Conservation (phyloP, 2,329 filamentous ascomycete species). For the Fulvia fulva region DNA sequence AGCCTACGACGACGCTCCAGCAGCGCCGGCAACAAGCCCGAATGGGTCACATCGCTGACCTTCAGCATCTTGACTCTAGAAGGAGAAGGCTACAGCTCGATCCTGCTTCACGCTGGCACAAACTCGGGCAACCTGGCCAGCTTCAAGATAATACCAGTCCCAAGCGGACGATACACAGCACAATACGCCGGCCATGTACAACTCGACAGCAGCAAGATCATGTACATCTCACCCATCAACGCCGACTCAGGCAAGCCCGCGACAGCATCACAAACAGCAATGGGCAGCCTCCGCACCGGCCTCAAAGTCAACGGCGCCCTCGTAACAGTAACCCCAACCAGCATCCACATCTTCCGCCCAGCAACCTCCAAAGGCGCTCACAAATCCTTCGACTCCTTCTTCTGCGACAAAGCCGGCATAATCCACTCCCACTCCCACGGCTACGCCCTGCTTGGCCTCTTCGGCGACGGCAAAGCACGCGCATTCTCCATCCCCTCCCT, state of each 20-base stretch:
- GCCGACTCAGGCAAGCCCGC: slow-evolving; percentile 73
- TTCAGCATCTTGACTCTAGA: slow-evolving; percentile 93
- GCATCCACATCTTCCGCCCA: slow-evolving; percentile 84
- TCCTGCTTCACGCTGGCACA: slow-evolving; percentile 87
- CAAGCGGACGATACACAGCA: slow-evolving; percentile 65
- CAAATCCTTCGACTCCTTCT: slow-evolving; percentile 76
- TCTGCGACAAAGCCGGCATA: slow-evolving; percentile 78
- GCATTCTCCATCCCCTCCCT: slow-evolving; percentile 84
- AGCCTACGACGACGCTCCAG: slow-evolving; percentile 61
- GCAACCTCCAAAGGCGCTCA: slow-evolving; percentile 83
- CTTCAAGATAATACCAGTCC: slow-evolving; percentile 79
- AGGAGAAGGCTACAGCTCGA: slow-evolving; percentile 91
- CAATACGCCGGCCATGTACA: slow-evolving; percentile 65
- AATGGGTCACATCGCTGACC: slow-evolving; percentile 78
- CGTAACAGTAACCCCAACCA: slow-evolving; percentile 68
- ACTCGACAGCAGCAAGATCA: slow-evolving; percentile 60
- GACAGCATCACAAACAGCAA: slow-evolving; percentile 67
- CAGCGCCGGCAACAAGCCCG: slow-evolving; percentile 48
- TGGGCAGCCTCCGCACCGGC: slow-evolving; percentile 73
- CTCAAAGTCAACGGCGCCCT: slow-evolving; percentile 73
- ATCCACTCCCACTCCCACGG: slow-evolving; percentile 68
- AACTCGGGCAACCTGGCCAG: slow-evolving; percentile 78
- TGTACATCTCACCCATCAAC: slow-evolving; percentile 76
- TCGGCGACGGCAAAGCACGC: slow-evolving; percentile 74
- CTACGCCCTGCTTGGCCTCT: slow-evolving; percentile 75